Evolutionary conservation across 2,329 filamentous ascomycete genomes (phyloP), one percentile per base, ranked within the genome.

Genomic region (Elsinoe batatas): DNA sequence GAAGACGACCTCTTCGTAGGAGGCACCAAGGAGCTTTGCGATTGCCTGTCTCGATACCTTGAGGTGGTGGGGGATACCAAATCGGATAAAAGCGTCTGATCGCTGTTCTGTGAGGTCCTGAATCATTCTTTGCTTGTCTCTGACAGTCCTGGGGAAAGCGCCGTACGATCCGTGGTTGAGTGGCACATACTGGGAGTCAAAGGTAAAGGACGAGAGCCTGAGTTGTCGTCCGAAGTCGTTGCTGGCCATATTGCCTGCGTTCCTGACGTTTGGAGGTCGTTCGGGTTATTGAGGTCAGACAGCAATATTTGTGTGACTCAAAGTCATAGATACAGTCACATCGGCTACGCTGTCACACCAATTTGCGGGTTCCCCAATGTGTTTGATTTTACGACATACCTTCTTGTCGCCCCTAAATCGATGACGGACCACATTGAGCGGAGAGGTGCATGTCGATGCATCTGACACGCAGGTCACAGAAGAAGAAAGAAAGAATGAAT

Each of bases 61-160:
- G 0, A 95, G 76, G 8, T 83, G 73, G 3, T 71, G 64, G 0
- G 83, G 78, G 60, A 82, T 83, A 2, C 80, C 76, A 66, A 85
- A 87, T 20, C 86, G 82, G 65, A 91, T 83, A 72, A 90, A 95
- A 5, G 72, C 68, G 70, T 96, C 91, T 0, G 90, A 88, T 0
- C 74, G 75, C 1, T 78, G 73, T 72, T 95, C 90, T 35, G 76
- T 73, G 3, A 74, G 71, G 59, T 84, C 79, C 65, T 91, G 84
- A 64, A 84, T 86, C n/a, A 74, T 64, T 13, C 79, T 81, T 17
- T 85, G 76, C 50, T 76, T 76, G 12, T 77, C 69, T 13, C 77
- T 79, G 58, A 96, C 76, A 17, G 71, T 66, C 8, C 71, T 73
- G 3, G 91, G 90, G 63, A 84, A 83, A 1, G 84, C 83, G 33